Conservation (phyloP, 2,329 filamentous ascomycete genomes). For the Cercospora brassicicola region DNA sequence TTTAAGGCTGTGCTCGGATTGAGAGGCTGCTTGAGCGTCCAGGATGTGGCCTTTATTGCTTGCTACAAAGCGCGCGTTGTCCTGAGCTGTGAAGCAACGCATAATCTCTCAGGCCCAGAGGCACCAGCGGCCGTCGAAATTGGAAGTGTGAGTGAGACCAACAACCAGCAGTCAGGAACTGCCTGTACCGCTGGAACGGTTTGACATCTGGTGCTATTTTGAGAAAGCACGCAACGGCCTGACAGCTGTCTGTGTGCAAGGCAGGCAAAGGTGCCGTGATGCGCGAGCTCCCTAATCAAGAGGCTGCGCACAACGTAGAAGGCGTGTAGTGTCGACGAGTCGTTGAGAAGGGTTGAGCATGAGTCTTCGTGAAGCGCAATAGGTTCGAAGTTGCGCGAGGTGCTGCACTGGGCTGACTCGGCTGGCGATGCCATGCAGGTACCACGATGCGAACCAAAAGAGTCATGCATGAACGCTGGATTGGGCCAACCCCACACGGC, state of each 20-base stretch:
- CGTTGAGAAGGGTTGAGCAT: background rate
- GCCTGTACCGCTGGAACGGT: background rate
- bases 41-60: background rate
- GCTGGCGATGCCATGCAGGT: background rate
- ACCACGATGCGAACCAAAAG: slow-evolving; percentile 1
- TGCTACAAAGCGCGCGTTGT: background rate
- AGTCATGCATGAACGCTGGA: background rate
- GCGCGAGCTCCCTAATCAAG: background rate
- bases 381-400: background rate
- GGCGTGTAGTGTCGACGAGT: background rate
- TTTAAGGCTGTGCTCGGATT: background rate
- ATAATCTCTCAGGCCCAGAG: background rate
- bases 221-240: background rate
- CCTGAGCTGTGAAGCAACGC: background rate
- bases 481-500: background rate
- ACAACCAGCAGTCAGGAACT: background rate
- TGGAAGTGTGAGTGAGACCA: background rate
- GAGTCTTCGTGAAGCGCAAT: background rate
- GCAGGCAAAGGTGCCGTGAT: background rate
- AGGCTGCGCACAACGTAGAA: background rate
- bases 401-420: slow-evolving; percentile 3
- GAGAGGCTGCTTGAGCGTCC: background rate
- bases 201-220: background rate
- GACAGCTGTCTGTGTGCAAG: slow-evolving; percentile 5
- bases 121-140: background rate